A percentile compares a stretch with the other conserved stretches of the same genome.
Evolutionary conservation across 805 yeast genomes (phyloP).

Genomic region (Sungouiozyma intestinalis): DNA sequence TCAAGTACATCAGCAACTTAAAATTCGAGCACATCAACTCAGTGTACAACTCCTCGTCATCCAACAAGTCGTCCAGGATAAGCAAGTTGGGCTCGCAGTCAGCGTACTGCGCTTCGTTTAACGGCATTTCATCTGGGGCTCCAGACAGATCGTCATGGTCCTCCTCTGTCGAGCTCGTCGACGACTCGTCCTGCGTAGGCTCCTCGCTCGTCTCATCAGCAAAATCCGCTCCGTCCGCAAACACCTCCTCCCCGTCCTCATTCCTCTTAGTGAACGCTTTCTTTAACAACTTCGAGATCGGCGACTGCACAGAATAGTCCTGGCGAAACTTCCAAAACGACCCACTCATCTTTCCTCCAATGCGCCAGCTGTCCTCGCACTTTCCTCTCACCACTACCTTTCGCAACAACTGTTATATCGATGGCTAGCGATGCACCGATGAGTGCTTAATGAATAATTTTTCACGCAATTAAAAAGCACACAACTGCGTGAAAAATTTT

Average conservation of each 20-base stretch:
- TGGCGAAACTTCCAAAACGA: conserved; percentile 53
- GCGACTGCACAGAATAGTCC: conserved; percentile 44
- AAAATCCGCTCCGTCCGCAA: conserved; percentile 11
- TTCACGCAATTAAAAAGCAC: background rate
- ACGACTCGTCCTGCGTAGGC: conserved; percentile 2
- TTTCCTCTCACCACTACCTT: too few species aligned
- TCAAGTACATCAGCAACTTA: conserved; percentile 63
- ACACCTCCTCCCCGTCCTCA: conserved; percentile 29
- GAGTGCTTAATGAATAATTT: background rate
- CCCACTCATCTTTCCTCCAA: conserved; percentile 26
- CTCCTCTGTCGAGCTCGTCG: conserved; percentile 13
- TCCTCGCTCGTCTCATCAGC: conserved; percentile 10
- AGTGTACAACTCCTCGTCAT: conserved; percentile 63
- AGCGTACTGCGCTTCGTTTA: conserved; percentile 25
- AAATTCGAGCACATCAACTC: conserved; percentile 63
- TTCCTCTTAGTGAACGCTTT: conserved; percentile 23
- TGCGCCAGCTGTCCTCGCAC: background rate
- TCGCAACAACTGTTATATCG: too few species aligned
- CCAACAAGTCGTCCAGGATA: conserved; percentile 48
- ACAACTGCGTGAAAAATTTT: background rate
- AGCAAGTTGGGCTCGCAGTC: conserved; percentile 32
- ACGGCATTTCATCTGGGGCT: conserved; percentile 20
- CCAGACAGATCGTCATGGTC: conserved; percentile 12
- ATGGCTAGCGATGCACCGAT: too few species aligned
- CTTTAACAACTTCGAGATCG: conserved; percentile 39